Conservation (phyloP, 768 basidiomycete species). For the Porpolomopsis calyptriformis region DNA sequence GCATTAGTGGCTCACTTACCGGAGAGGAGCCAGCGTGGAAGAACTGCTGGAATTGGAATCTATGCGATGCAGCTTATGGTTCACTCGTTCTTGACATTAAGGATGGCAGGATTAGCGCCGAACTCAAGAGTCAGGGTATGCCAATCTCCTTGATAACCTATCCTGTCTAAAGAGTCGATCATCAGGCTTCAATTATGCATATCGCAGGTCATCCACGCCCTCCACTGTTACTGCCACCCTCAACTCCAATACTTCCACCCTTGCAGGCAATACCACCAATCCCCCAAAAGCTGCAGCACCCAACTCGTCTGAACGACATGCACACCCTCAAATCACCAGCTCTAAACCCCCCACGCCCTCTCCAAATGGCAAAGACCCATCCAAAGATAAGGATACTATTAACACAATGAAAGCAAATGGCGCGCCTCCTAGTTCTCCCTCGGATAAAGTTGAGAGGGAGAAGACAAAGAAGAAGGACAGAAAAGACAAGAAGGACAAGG, state of each 20-base stretch:
- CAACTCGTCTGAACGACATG: constrained; percentile 20
- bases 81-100: constrained; percentile 79
- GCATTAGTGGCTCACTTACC: constrained; percentile 36
- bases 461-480: constrained; percentile 51
- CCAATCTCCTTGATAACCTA: constrained; percentile 6
- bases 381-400: constrained; percentile 26
- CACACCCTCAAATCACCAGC: constrained; percentile 23
- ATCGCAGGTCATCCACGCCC: constrained; percentile 54
- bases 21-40: constrained; percentile 94
- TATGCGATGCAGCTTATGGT: constrained; percentile 93
- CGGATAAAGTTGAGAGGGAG: constrained; percentile 36
- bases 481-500: constrained; percentile 51
- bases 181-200: constrained; percentile 91
- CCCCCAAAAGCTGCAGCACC: constrained; percentile 31
- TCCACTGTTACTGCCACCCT: constrained; percentile 46
- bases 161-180: constrained; percentile 1
- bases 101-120: constrained; percentile 85
- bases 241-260: constrained; percentile 41
- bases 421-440: constrained; percentile 17
- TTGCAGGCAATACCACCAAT: constrained; percentile 30
- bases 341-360: constrained; percentile 27
- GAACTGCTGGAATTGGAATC: constrained; percentile 98
- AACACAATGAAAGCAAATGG: constrained; percentile 26
- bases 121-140: constrained; percentile 85
- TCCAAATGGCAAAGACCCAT: constrained; percentile 19